Base-by-base conservation (phyloP, 169 alveolate genomes). In the Plasmodium fragile region DNA sequence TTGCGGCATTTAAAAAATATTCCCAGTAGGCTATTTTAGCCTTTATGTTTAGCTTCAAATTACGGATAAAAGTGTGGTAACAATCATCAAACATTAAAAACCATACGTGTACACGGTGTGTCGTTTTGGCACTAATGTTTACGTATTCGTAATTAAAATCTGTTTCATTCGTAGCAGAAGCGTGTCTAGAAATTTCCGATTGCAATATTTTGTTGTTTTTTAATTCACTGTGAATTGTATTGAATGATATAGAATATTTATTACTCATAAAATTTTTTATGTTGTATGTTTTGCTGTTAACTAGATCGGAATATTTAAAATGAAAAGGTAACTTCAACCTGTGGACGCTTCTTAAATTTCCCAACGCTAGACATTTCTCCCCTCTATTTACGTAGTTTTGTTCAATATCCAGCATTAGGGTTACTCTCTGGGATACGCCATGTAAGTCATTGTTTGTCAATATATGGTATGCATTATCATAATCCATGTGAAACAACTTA, bases 41-140 rank as follows among this genome's bases (percentile, higher is more conserved):
- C 71, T 75, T 85, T 85, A 85, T 85, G n/a, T 53, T 85, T 85
- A 85, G 69, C 59, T 85, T 85, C 84, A 85, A 72, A 75, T 85
- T 85, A 36, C 78, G 83, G 39, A 85, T 53, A 77, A 85, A 73
- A 53, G 32, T 85, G 69, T 85, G 81, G 69, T 85, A 85, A 30
- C 93, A 85, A 52, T 85, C 93, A 41, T 85, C 93, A 85, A 73
- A 85, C 85, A 85, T 72, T 72, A 85, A 75, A 43, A 85, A 85
- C 93, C 93, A 85, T 32, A 85, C 93, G 16, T 85, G 93, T 32
- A 85, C 93, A 49, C 93, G 85, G 39, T 85, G 93, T 75, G 93
- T 85, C 28, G 93, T 85, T 73, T 85, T 85, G 30, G 93, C 93
- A 53, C 65, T 45, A 30, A 85, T 85, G 30, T 85, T 55, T 69